These are phyloP conservation scores for Lactarius trivialis DNA, from an alignment of 768 basidiomycete genomes.

Conservation along the genomic window DNA sequence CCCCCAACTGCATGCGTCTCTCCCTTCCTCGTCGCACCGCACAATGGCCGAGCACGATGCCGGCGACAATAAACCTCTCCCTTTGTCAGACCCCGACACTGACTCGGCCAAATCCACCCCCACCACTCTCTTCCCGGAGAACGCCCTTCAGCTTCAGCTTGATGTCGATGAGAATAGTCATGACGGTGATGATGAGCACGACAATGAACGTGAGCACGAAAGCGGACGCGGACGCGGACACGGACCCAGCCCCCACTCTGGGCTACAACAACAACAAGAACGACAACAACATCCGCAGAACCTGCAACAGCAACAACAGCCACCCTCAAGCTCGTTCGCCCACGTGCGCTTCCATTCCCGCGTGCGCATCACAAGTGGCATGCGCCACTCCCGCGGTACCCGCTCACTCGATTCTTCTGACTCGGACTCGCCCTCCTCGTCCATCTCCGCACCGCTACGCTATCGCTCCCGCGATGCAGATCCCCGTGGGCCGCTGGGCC, in stretches of 20 bases:
- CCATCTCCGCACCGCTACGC: constrained; percentile 74
- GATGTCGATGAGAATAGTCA: constrained; percentile 3
- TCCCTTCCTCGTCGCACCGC: constrained; percentile 3
- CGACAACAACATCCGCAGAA: neutral
- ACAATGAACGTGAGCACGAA: neutral
- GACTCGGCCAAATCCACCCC: neutral
- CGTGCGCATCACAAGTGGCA: constrained; percentile 70
- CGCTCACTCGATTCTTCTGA: constrained; percentile 18
- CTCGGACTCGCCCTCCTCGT: constrained; percentile 50
- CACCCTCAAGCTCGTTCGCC: constrained; percentile 18
- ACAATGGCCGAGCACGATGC: neutral
- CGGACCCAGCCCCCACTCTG: neutral
- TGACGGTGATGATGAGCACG: constrained; percentile 16
- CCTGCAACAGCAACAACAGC: neutral
- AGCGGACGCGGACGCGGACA: neutral
- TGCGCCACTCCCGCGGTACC: constrained; percentile 41
- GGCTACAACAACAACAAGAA: neutral
- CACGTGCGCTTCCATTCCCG: constrained; percentile 66
- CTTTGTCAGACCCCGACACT: neutral
- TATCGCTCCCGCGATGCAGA: constrained; percentile 44
- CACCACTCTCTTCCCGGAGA: neutral
- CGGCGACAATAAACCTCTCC: neutral
- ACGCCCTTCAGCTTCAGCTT: neutral
- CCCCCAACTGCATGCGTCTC: neutral
- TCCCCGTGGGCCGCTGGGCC: constrained; percentile 55